Conservation (phyloP, 108 stramenopile species). For the Cyclotella baltica region DNA sequence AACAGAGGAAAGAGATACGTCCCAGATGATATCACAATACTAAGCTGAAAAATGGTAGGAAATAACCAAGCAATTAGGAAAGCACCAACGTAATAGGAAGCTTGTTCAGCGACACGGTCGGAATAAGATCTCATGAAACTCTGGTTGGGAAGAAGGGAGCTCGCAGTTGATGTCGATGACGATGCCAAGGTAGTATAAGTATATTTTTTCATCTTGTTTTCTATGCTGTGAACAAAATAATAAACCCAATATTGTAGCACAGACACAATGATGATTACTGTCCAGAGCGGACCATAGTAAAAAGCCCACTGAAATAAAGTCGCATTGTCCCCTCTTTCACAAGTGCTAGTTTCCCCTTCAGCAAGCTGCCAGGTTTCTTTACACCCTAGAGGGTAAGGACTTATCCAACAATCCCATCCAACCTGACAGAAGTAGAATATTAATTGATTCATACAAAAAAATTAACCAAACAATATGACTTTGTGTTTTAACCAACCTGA, state of each 20-base stretch:
- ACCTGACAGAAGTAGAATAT: no score
- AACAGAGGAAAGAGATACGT: conserved; percentile 14
- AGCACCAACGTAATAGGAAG: conserved; percentile 27
- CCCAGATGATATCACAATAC: conserved; percentile 18
- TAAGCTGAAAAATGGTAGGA: conserved; percentile 31
- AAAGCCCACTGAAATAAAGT: conserved; percentile 48
- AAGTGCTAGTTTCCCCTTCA: conserved; percentile 4
- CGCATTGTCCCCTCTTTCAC: conserved; percentile 42
- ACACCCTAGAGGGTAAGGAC: conserved; percentile 21
- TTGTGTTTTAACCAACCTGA: no score
- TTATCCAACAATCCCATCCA: conserved; percentile 47
- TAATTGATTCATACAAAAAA: no score
- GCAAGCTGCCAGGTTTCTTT: not conserved
- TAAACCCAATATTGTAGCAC: not conserved
- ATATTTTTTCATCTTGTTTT: conserved; percentile 1
- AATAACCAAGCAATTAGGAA: conserved; percentile 32
- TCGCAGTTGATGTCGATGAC: no score
- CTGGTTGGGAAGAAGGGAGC: no score
- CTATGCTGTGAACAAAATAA: not conserved
- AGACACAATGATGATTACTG: not conserved
- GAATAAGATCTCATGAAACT: no score
- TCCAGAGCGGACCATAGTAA: conserved; percentile 59
- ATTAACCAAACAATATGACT: no score
- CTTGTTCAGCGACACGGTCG: conserved; percentile 15
- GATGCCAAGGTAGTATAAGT: no score